These are phyloP conservation scores for Suillus subalutaceus DNA, from an alignment of 768 basidiomycete genomes.

Conservation along the genomic window DNA sequence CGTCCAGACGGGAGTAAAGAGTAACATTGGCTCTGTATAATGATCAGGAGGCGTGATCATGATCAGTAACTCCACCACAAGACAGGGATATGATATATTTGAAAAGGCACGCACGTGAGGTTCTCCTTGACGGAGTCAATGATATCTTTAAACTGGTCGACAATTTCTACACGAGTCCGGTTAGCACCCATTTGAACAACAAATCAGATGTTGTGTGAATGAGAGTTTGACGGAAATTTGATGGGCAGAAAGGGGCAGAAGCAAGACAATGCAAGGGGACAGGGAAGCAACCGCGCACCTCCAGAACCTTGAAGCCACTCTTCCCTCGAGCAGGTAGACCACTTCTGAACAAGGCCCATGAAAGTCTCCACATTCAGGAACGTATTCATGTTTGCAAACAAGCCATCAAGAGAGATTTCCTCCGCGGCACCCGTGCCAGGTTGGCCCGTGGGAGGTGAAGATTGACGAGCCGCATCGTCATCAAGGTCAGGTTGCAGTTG, in stretches of 20 bases:
- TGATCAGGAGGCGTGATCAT: constrained; percentile 7
- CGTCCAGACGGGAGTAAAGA: constrained; percentile 23
- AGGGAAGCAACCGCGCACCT: constrained; percentile 18
- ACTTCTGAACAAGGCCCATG: constrained; percentile 26
- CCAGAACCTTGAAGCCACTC: constrained; percentile 35
- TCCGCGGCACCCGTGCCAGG: constrained; percentile 1
- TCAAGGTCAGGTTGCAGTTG: not conserved
- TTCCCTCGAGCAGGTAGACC: constrained; percentile 31
- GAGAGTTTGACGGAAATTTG: constrained; percentile 19
- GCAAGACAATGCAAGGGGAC: not conserved
- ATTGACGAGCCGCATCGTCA: not conserved
- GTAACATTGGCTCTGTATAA: constrained; percentile 24
- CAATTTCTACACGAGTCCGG: constrained; percentile 7
- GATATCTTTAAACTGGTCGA: constrained; percentile 8
- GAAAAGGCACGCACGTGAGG: constrained; percentile 25
- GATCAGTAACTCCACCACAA: constrained; percentile 11
- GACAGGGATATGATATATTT: not conserved
- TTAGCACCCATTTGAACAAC: not conserved
- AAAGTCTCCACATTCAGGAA: constrained; percentile 26
- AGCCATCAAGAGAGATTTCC: constrained; percentile 15
- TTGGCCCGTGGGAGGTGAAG: not conserved
- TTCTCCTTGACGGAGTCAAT: constrained; percentile 29
- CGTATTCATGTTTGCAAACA: constrained; percentile 25
- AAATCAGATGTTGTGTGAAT: constrained; percentile 23
- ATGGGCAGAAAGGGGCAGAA: constrained; percentile 22